Evolutionary conservation across 106 monocot genomes (phyloP).

Genomic region (Vanilla planifolia): DNA sequence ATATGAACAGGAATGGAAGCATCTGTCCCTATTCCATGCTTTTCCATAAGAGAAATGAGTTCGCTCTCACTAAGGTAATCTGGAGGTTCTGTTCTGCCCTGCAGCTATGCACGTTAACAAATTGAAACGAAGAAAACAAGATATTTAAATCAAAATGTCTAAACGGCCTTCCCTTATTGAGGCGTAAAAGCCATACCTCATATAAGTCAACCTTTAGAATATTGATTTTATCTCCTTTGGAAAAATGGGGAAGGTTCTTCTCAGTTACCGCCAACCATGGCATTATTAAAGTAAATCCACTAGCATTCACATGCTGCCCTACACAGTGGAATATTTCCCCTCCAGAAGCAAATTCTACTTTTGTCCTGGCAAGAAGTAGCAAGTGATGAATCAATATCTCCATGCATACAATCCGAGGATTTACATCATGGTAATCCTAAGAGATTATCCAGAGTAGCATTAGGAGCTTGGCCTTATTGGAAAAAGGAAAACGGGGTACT

Average conservation of each 20-base stretch:
- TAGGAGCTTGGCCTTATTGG: too few relatives aligned
- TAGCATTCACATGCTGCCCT: constrained; percentile 62
- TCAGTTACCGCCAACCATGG: constrained; percentile 90
- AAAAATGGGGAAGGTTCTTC: constrained; percentile 77
- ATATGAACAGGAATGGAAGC: constrained; percentile 94
- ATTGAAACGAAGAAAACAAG: constrained; percentile 1
- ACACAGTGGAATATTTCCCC: constrained; percentile 68
- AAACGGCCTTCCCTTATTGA: not conserved
- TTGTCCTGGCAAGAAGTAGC: constrained; percentile 47
- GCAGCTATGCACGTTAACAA: constrained; percentile 12
- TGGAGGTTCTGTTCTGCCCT: constrained; percentile 87
- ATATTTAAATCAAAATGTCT: not conserved
- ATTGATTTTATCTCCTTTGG: constrained; percentile 54
- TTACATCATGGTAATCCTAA: not conserved
- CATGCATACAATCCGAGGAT: not conserved
- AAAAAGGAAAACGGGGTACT: too few relatives aligned
- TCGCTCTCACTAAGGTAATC: constrained; percentile 99
- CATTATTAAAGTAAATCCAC: constrained; percentile 98
- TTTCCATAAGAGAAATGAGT: constrained; percentile 97
- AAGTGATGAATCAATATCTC: not conserved
- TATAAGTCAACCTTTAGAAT: constrained; percentile 74
- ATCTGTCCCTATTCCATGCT: constrained; percentile 96
- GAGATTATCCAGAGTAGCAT: too few relatives aligned
- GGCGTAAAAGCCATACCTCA: constrained; percentile 48
- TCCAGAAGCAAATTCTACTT: constrained; percentile 65